Evolutionary conservation across 352 stramenopile species (phyloP).

Genomic region (Globisporangium takayamanum): DNA sequence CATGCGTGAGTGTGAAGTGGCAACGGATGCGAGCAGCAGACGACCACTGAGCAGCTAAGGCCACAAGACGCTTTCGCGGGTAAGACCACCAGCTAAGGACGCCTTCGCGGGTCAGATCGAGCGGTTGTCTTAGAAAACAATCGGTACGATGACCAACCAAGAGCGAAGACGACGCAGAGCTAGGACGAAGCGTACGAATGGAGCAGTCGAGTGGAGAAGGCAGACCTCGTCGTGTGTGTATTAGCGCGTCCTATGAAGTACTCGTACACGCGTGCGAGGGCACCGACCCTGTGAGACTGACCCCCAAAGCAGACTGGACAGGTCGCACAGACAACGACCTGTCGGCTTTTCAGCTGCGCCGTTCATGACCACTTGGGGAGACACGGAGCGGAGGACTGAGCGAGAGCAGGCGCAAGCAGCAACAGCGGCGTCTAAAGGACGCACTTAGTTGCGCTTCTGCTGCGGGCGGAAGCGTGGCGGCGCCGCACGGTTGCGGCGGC

Average conservation of each 20-base stretch:
- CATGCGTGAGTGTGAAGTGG: too few relatives aligned
- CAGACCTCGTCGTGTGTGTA: not conserved
- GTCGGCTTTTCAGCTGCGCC: not conserved
- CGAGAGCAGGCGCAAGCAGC: not conserved
- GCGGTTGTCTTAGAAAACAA: too few relatives aligned
- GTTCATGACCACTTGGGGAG: not conserved
- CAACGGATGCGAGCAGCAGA: too few relatives aligned
- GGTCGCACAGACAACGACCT: too few relatives aligned
- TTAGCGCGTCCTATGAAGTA: not conserved
- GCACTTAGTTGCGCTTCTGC: conserved; percentile 10
- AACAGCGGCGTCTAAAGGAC: not conserved
- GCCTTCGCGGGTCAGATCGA: too few relatives aligned
- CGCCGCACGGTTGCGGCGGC: conserved; percentile 91
- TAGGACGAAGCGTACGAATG: too few relatives aligned
- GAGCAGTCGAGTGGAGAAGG: not conserved
- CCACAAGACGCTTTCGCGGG: too few relatives aligned
- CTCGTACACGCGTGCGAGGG: not conserved
- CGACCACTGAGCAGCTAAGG: too few relatives aligned
- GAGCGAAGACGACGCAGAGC: too few relatives aligned
- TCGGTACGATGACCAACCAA: too few relatives aligned
- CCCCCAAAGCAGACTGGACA: not conserved
- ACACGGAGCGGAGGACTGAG: not conserved
- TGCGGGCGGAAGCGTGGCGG: conserved; percentile 82
- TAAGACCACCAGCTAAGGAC: too few relatives aligned
- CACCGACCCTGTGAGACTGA: not conserved